These are phyloP conservation scores for Clarkia xantiana DNA, from an alignment of 345 rosid species.

Conservation along the genomic window DNA sequence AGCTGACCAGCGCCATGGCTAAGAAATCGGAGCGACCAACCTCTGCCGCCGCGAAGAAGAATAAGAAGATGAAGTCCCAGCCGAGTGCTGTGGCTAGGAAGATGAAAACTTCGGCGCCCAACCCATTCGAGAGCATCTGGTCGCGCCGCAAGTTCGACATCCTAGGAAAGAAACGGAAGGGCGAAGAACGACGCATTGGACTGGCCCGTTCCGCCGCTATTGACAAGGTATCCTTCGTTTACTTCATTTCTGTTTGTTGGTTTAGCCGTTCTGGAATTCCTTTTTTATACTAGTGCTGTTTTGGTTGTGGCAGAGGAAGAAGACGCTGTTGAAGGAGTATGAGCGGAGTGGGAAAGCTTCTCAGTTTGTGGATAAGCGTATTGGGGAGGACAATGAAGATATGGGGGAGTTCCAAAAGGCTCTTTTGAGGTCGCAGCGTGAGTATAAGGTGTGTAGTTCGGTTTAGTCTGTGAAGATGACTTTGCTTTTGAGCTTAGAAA, in stretches of 20 bases:
- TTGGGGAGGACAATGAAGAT: conserved; percentile 60
- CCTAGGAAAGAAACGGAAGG: conserved; percentile 81
- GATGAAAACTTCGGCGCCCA: conserved; percentile 27
- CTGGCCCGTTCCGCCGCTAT: conserved; percentile 51
- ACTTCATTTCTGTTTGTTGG: not conserved
- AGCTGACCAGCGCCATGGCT: conserved; percentile 8
- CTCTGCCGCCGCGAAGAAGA: conserved; percentile 16
- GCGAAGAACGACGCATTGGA: conserved; percentile 70
- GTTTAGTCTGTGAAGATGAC: not conserved
- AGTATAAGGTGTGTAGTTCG: conserved; percentile 41
- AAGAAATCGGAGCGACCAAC: conserved; percentile 10
- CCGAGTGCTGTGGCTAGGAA: conserved; percentile 59
- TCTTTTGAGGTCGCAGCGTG: conserved; percentile 70
- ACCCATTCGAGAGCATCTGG: conserved; percentile 79
- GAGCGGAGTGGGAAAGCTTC: conserved; percentile 63
- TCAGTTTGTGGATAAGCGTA: conserved; percentile 62
- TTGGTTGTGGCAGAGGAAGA: conserved; percentile 44
- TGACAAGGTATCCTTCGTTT: conserved; percentile 27
- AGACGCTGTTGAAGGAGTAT: conserved; percentile 73
- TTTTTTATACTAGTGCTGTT: not conserved
- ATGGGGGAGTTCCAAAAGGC: conserved; percentile 73
- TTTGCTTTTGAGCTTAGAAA: not conserved
- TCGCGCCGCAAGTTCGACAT: conserved; percentile 76
- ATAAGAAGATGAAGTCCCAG: conserved; percentile 24
- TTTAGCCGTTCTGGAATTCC: not conserved